A percentile compares a stretch with the other conserved stretches of the same genome.
Evolutionary conservation across 805 yeast species (phyloP).

Genomic region (Jamesozyma spencerorum): DNA sequence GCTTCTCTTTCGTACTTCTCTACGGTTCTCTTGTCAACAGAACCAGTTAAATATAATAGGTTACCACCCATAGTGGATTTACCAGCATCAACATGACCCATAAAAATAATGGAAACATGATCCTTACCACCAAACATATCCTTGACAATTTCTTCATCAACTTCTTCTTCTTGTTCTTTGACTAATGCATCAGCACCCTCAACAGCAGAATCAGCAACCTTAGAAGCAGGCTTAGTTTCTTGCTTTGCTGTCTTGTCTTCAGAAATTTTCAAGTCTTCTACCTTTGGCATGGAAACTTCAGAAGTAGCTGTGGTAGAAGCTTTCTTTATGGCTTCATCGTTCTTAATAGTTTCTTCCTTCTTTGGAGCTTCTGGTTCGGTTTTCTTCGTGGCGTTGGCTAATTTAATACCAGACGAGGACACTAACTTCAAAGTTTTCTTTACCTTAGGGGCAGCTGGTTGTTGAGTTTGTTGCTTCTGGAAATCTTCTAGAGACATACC

Average conservation of each 20-base stretch:
- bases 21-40: slow-evolving; percentile 96
- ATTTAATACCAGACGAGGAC: slow-evolving; percentile 54
- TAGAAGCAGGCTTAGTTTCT: slow-evolving; percentile 7
- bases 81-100: slow-evolving; percentile 99
- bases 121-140: slow-evolving; percentile 97
- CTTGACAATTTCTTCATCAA: slow-evolving; percentile 78
- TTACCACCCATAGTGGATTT: slow-evolving; percentile 99
- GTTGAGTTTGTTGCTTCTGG: slow-evolving; percentile 52
- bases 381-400: slow-evolving; percentile 43
- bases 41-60: slow-evolving; percentile 82
- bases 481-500: slow-evolving; percentile 78
- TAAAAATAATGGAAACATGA: slow-evolving; percentile 90
- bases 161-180: slow-evolving; percentile 67
- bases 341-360: slow-evolving; percentile 19
- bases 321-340: slow-evolving; percentile 11
- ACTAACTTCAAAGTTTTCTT: slow-evolving; percentile 63
- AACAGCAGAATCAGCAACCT: slow-evolving; percentile 3
- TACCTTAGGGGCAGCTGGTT: slow-evolving; percentile 38
- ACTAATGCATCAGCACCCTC: slow-evolving; percentile 41
- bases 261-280: slow-evolving; percentile 24
- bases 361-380: slow-evolving; percentile 13
- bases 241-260: slow-evolving; percentile 24
- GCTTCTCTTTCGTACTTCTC: slow-evolving; percentile 98
- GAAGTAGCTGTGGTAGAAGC: slow-evolving; percentile 9
- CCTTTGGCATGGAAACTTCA: slow-evolving; percentile 18